Evolutionary conservation across 306 rosid genomes (phyloP).

Genomic region (Cajanus cajan): DNA sequence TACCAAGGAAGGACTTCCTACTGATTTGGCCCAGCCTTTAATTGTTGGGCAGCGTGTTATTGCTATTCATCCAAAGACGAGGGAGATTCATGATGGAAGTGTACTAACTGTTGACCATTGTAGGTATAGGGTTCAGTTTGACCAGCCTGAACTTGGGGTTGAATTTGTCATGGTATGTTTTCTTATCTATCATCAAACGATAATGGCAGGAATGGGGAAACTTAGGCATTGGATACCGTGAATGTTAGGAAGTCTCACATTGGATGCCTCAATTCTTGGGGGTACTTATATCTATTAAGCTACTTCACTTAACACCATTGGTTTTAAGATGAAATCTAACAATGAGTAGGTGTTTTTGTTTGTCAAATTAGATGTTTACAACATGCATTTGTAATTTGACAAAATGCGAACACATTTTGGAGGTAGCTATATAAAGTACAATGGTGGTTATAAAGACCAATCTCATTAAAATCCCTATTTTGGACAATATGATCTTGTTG

Average conservation of each 20-base stretch:
- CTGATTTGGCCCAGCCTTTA: constrained; percentile 86
- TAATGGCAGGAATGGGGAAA: background rate
- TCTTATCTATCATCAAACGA: constrained; percentile 7
- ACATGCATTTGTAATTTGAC: background rate
- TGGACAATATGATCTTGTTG: background rate
- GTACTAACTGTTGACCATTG: constrained; percentile 69
- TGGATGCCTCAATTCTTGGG: no score
- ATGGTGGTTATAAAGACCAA: background rate
- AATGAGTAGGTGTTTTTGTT: background rate
- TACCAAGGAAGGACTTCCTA: constrained; percentile 83
- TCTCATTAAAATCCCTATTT: background rate
- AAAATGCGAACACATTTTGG: background rate
- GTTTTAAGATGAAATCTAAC: no score
- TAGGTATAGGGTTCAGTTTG: constrained; percentile 81
- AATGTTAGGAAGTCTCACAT: no score
- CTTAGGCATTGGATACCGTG: background rate
- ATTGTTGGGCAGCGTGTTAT: constrained; percentile 79
- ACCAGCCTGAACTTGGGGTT: constrained; percentile 76
- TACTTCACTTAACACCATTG: no score
- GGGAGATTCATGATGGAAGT: constrained; percentile 85
- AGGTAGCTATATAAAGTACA: background rate
- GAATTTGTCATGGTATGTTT: constrained; percentile 75
- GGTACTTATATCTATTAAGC: no score
- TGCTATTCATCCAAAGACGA: constrained; percentile 75
- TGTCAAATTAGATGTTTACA: constrained; percentile 2